Percentiles rank a stretch among this genome's conserved stretches.
phyloP scores from a whole-genome alignment of 106 monocot genomes.

The Dioscorea alata region DNA sequence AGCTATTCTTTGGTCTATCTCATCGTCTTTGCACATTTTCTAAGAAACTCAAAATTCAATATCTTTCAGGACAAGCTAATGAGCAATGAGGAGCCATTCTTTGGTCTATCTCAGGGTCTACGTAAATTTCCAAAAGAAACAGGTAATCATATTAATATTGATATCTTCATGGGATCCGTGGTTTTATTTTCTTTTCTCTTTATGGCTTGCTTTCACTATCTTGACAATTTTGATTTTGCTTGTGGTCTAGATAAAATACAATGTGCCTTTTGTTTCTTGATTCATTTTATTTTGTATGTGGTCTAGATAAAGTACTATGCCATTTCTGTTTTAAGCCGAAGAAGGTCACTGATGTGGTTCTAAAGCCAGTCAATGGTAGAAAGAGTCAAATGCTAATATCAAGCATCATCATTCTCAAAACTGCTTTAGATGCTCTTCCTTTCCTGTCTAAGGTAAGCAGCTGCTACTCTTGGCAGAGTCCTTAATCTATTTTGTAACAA shows the following conservation, averaged over 20 bases:
- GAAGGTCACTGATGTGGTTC: conserved; percentile 57
- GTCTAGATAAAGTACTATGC: conserved; percentile 81
- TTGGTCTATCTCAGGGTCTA: conserved; percentile 91
- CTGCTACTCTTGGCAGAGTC: background rate
- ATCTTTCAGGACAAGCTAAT: conserved; percentile 75
- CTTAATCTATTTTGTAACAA: too few species aligned
- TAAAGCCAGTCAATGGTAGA: conserved; percentile 60
- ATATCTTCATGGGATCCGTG: too few species aligned
- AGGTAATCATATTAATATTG: conserved; percentile 24
- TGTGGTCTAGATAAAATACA: conserved; percentile 66
- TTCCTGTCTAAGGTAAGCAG: conserved; percentile 75
- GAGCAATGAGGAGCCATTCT: conserved; percentile 92
- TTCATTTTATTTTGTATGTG: background rate
- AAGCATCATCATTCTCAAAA: conserved; percentile 83
- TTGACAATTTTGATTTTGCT: background rate
- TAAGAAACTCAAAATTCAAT: too few species aligned
- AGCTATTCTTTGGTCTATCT: conserved; percentile 87
- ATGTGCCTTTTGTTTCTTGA: conserved; percentile 73
- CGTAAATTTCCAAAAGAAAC: conserved; percentile 99
- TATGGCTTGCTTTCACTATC: too few species aligned
- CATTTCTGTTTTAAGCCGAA: conserved; percentile 92
- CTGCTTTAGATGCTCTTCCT: conserved; percentile 81
- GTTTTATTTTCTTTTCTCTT: background rate
- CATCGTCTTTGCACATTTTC: conserved; percentile 95
- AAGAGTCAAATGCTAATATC: conserved; percentile 89